These are phyloP conservation scores for Sporothrix globosa DNA, from an alignment of 2,329 filamentous ascomycete genomes.

Conservation along the genomic window DNA sequence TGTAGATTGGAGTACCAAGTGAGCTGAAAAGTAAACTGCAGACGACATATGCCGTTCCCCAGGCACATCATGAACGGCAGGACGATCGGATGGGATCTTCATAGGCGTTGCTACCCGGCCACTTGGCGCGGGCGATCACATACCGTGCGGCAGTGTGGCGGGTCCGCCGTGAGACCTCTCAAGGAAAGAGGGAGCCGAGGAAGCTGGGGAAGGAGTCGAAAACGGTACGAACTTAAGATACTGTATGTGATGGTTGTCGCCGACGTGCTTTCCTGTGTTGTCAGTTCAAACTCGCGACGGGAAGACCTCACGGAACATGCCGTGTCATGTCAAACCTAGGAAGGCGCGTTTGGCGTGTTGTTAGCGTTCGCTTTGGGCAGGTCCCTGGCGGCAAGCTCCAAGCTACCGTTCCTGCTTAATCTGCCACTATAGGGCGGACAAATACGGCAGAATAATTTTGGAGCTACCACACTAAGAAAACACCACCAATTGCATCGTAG, in stretches of 20 bases:
- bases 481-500: not conserved
- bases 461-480: not conserved
- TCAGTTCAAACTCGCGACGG: not conserved
- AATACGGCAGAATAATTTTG: slow-evolving; percentile 19
- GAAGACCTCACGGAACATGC: slow-evolving; percentile 20
- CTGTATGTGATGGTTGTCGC: not conserved
- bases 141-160: slow-evolving; percentile 9
- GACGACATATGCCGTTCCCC: not conserved
- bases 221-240: not conserved
- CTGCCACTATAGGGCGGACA: not conserved
- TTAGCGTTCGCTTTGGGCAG: not conserved
- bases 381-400: not conserved
- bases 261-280: not conserved
- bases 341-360: slow-evolving; percentile 18
- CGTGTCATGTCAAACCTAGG: not conserved
- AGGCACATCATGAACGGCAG: not conserved
- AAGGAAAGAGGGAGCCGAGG: not conserved
- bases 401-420: not conserved
- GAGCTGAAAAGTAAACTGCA: slow-evolving; percentile 7
- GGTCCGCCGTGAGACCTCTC: not conserved
- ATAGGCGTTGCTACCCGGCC: not conserved
- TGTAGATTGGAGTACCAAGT: not conserved
- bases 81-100: slow-evolving; percentile 11
- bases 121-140: slow-evolving; percentile 15
- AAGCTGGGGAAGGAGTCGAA: not conserved